These are phyloP conservation scores for Tricholomella constricta DNA, from an alignment of 768 basidiomycete species.

Conservation along the genomic window DNA sequence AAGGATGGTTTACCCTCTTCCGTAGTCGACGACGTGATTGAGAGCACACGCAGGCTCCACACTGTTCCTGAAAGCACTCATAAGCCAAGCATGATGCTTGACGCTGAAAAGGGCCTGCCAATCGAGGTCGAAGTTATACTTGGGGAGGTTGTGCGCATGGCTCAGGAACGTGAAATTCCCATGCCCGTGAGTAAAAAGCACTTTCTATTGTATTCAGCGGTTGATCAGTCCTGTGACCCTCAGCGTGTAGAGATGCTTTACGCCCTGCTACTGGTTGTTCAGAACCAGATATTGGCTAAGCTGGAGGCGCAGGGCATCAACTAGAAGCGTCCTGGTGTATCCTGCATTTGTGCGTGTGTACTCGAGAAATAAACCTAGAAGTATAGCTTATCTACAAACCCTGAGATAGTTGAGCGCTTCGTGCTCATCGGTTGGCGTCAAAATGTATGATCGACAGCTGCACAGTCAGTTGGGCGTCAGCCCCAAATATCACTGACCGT, in stretches of 20 bases:
- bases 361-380: too few relatives aligned
- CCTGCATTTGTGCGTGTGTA: too few relatives aligned
- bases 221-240: not conserved
- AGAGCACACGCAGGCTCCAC: conserved; percentile 41
- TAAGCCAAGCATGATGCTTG: conserved; percentile 64
- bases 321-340: too few relatives aligned
- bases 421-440: not conserved
- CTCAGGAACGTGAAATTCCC: conserved; percentile 41
- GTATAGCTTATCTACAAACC: too few relatives aligned
- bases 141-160: conserved; percentile 61
- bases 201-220: not conserved
- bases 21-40: conserved; percentile 39
- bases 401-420: not conserved
- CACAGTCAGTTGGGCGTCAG: too few relatives aligned
- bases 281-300: conserved; percentile 59
- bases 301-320: conserved; percentile 7
- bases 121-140: conserved; percentile 70
- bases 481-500: too few relatives aligned
- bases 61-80: conserved; percentile 44
- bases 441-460: too few relatives aligned
- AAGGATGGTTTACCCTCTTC: conserved; percentile 49
- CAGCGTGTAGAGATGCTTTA: conserved; percentile 68
- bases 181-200: conserved; percentile 50
- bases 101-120: conserved; percentile 52
- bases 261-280: conserved; percentile 56